phyloP scores from a whole-genome alignment of 176 grass and related monocot genomes.

The Oryza australiensis region DNA sequence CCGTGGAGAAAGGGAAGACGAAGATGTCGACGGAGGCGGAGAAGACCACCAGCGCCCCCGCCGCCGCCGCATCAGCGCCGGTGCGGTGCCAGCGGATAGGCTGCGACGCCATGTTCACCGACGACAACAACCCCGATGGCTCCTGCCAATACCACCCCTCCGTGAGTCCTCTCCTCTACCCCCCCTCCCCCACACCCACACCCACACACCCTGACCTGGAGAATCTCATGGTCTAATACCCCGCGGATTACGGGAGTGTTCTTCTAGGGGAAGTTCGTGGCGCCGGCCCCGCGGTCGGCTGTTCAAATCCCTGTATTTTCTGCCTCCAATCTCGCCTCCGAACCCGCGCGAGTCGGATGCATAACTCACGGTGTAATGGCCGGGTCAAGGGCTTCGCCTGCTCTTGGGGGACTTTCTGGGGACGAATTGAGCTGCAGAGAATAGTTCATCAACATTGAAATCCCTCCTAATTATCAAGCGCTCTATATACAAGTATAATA shows the following conservation, averaged over 20 bases:
- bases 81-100: conserved; percentile 88
- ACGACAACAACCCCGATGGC: conserved; percentile 72
- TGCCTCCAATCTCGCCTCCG: neutral
- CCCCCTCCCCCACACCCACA: too few relatives aligned
- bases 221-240: neutral
- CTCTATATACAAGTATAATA: neutral
- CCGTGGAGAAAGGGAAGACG: neutral
- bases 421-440: neutral
- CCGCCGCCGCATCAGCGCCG: conserved; percentile 17
- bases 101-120: conserved; percentile 80
- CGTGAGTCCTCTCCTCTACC: conserved; percentile 44
- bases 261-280: neutral
- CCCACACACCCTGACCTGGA: too few relatives aligned
- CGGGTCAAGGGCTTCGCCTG: neutral
- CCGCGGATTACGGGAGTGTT: neutral
- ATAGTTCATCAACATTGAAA: neutral
- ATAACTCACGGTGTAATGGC: neutral
- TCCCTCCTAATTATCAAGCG: neutral
- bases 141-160: conserved; percentile 82
- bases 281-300: neutral
- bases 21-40: conserved; percentile 52
- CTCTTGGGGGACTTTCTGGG: neutral
- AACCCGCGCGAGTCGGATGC: neutral
- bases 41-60: conserved; percentile 29
- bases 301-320: neutral